Conservation (phyloP, 1,284 basidiomycete genomes). For the Bjerkandera adusta region DNA sequence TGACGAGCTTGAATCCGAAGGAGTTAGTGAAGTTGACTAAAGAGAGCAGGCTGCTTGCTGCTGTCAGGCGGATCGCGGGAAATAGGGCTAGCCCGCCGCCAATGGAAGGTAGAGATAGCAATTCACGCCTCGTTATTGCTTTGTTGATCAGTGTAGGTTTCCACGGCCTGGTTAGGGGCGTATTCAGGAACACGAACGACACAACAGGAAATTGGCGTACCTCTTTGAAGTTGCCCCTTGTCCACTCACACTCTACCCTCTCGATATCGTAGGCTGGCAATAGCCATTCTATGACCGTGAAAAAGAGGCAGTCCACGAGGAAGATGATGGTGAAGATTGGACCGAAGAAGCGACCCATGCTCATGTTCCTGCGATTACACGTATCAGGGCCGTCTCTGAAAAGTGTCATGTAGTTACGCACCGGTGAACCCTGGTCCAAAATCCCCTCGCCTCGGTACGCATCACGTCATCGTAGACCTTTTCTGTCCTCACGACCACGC, state of each 20-base stretch:
- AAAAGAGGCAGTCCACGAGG: constrained; percentile 79
- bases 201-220: constrained; percentile 20
- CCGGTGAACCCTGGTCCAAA: constrained; percentile 75
- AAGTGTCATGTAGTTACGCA: constrained; percentile 69
- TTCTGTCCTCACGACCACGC: constrained; percentile 83
- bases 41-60: no score
- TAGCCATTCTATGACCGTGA: constrained; percentile 74
- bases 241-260: constrained; percentile 54
- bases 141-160: no score
- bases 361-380: constrained; percentile 1
- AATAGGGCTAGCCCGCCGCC: no score
- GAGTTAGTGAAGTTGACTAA: no score
- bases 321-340: constrained; percentile 79
- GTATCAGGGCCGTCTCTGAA: no score
- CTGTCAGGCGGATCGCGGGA: no score
- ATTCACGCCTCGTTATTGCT: no score
- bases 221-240: constrained; percentile 33
- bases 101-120: no score
- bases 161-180: no score
- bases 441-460: constrained; percentile 52
- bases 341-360: constrained; percentile 69
- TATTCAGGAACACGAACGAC: not conserved
- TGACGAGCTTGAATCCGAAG: no score
- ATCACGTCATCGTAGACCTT: constrained; percentile 77
- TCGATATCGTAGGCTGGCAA: constrained; percentile 69